Evolutionary conservation across 1,139 yeast genomes (phyloP).

Genomic region (Zhuliangozyma parablackwelliae): DNA sequence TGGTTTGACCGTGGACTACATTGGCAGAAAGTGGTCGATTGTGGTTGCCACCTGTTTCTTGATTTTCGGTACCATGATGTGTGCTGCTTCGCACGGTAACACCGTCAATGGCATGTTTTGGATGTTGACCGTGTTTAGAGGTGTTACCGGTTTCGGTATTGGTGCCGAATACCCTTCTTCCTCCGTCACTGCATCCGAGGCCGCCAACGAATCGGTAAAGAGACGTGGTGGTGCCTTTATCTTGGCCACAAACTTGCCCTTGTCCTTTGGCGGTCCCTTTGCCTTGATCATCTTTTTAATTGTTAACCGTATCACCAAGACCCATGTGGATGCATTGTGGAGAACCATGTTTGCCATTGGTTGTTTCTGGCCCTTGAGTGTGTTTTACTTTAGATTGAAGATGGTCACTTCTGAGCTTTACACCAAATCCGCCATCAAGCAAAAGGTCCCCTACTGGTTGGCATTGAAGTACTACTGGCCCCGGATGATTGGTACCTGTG

Average conservation of each 20-base stretch:
- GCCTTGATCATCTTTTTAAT: slow-evolving; percentile 65
- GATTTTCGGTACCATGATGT: slow-evolving; percentile 41
- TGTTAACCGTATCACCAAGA: slow-evolving; percentile 54
- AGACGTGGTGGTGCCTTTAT: slow-evolving; percentile 63
- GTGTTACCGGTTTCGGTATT: slow-evolving; percentile 69
- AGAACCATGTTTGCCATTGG: slow-evolving; percentile 75
- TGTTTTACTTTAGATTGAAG: slow-evolving; percentile 65
- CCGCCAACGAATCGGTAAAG: slow-evolving; percentile 60
- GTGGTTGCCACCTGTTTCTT: slow-evolving; percentile 41
- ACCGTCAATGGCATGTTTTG: slow-evolving; percentile 50
- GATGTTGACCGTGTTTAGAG: slow-evolving; percentile 68
- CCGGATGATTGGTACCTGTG: slow-evolving; percentile 41
- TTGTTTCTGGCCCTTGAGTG: slow-evolving; percentile 66
- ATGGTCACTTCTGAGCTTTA: slow-evolving; percentile 63
- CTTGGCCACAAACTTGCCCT: slow-evolving; percentile 66
- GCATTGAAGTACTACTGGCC: slow-evolving; percentile 45
- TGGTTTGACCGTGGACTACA: slow-evolving; percentile 42
- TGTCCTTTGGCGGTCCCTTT: slow-evolving; percentile 74
- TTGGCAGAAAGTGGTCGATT: slow-evolving; percentile 47
- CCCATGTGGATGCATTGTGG: slow-evolving; percentile 57
- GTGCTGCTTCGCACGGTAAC: slow-evolving; percentile 48
- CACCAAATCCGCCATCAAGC: slow-evolving; percentile 42
- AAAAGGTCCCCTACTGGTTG: slow-evolving; percentile 43
- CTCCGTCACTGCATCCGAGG: slow-evolving; percentile 66
- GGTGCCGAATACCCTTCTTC: slow-evolving; percentile 78